Conservation (phyloP, 352 stramenopile species). For the Phytophthora multivora region DNA sequence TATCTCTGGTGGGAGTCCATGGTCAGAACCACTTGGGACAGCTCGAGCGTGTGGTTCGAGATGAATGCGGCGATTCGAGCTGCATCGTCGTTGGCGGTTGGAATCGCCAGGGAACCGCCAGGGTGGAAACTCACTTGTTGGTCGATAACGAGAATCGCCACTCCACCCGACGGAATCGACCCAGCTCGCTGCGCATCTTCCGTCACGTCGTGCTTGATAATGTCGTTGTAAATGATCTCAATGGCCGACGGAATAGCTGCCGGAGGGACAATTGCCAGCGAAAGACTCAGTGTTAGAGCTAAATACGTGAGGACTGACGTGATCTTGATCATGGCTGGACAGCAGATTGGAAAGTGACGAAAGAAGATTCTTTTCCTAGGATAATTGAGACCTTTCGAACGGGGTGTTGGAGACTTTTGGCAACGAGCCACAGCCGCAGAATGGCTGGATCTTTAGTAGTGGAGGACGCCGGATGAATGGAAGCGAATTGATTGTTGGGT, state of each 20-base stretch:
- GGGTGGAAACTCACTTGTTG: slow-evolving; percentile 95
- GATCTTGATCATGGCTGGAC: neutral
- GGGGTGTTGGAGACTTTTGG: neutral
- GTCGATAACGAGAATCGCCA: slow-evolving; percentile 92
- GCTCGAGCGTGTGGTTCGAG: slow-evolving; percentile 47
- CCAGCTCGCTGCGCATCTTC: slow-evolving; percentile 39
- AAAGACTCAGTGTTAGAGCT: slow-evolving; percentile 1
- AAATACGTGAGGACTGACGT: neutral
- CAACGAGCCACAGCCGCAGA: neutral
- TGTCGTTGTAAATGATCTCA: neutral
- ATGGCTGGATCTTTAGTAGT: neutral
- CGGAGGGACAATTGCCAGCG: slow-evolving; percentile 1
- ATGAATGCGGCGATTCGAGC: slow-evolving; percentile 90
- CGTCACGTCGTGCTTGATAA: slow-evolving; percentile 22
- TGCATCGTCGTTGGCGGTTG: slow-evolving; percentile 86
- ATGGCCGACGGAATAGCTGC: slow-evolving; percentile 10
- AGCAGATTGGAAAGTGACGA: neutral
- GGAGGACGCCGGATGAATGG: too few relatives aligned
- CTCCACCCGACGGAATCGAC: slow-evolving; percentile 37
- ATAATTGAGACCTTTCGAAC: neutral
- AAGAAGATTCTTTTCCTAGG: neutral
- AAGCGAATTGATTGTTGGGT: too few relatives aligned
- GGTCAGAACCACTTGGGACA: slow-evolving; percentile 90
- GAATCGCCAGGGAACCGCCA: slow-evolving; percentile 92
- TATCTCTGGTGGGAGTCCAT: slow-evolving; percentile 95